Conservation (phyloP, 257 asterid species). For the Jaltomata sinuosa region DNA sequence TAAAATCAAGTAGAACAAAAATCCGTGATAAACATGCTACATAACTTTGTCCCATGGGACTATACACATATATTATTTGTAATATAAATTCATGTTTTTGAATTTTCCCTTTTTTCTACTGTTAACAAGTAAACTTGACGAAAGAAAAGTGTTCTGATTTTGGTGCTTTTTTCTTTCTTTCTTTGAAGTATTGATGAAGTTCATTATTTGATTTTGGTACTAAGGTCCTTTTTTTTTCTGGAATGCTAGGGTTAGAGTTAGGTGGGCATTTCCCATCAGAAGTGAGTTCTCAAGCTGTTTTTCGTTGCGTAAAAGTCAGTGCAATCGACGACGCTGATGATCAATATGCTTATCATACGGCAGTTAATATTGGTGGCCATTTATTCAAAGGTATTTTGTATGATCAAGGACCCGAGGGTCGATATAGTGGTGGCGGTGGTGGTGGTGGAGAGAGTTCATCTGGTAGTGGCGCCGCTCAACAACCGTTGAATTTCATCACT, state of each 20-base stretch:
- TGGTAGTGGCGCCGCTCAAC: constrained; percentile 27
- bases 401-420: constrained; percentile 60
- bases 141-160: not conserved
- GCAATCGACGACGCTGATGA: constrained; percentile 58
- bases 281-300: constrained; percentile 49
- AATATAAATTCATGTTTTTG: too few relatives aligned
- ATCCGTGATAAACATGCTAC: not conserved
- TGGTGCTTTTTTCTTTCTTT: not conserved
- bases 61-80: not conserved
- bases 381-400: constrained; percentile 71
- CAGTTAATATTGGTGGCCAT: constrained; percentile 66
- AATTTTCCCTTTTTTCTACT: not conserved
- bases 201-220: not conserved
- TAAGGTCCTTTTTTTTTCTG: not conserved
- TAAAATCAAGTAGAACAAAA: not conserved
- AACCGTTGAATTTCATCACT: constrained; percentile 24
- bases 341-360: constrained; percentile 66
- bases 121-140: constrained; percentile 3
- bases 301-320: constrained; percentile 64
- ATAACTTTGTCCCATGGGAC: not conserved
- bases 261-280: constrained; percentile 56
- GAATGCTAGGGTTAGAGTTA: constrained; percentile 54
- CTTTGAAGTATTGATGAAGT: not conserved
- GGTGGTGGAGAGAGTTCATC: constrained; percentile 27
- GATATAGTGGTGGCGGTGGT: constrained; percentile 10